Evolutionary conservation across 495 filamentous ascomycete genomes (phyloP), one percentile per base, ranked within the genome.

Genomic region (Echria macrotheca): DNA sequence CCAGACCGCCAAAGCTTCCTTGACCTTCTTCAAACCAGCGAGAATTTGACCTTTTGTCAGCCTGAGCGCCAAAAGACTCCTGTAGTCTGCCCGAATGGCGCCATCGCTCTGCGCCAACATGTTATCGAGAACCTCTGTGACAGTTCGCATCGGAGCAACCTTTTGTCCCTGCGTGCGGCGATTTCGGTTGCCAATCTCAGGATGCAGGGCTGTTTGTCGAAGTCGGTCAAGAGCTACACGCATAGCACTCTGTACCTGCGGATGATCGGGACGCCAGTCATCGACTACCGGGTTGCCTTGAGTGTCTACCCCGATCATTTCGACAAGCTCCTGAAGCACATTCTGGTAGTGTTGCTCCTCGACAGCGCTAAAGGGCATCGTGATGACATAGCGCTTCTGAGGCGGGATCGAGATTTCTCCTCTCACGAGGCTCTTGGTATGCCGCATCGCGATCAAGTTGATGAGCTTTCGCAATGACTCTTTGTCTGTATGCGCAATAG

Each of bases 321-420:
- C 71, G 33, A 80, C 83, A 77, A 95, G 89, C 58, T 87, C 67
- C 25, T 80, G 73, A 47, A 87, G 88, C 1, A 91, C 59, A 29
- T 79, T 75, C 14, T 72, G 68, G 58, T 98, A 98, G 47, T 89
- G 79, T 58, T 96, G 86, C 55, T 96, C 85, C 59, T 98, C 93
- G 14, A 96, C 75, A 1, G 85, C 76, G 1, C 82, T 88, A 58
- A 96, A 96, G 0, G 91, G 89, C 45, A 91, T 80, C 0, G 86
- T 93, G 44, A 98, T 86, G 12, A 96, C 82, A 50, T 91, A 78
- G 1, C 93, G 80, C 52, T 83, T 86, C 59, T 97, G 91, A 2
- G 79, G 74, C 10, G 91, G 91, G 1, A 89, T 68, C 2, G 60
- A 60, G 10, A 88, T 67, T 48, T 98, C 89, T 26, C 81, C 73